Percentiles rank a stretch among this genome's conserved stretches.
Conservation (phyloP, 441 rosid species). For the Corymbia citriodora region DNA sequence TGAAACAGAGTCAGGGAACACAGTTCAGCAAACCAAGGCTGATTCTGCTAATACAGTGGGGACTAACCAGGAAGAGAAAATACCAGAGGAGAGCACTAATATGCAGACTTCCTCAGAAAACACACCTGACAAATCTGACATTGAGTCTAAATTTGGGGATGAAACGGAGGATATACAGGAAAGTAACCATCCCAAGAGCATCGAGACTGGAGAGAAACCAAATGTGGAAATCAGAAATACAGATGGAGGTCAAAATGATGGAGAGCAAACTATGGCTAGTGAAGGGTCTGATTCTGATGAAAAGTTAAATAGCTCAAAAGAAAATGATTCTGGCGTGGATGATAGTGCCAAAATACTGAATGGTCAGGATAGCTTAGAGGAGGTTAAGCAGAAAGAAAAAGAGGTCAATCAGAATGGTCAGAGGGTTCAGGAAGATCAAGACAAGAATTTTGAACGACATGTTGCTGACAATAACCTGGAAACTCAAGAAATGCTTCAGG, state of each 20-base stretch:
- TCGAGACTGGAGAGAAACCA: constrained; percentile 5
- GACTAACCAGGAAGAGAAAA: constrained; percentile 17
- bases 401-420: not conserved
- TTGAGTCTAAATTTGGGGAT: not conserved
- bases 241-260: constrained; percentile 11
- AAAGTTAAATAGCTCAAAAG: not conserved
- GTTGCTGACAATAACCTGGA: constrained; percentile 10
- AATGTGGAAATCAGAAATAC: constrained; percentile 6
- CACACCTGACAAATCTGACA: constrained; percentile 8
- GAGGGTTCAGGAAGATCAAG: constrained; percentile 5
- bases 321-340: not conserved
- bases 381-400: not conserved
- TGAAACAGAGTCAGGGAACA: constrained; percentile 9
- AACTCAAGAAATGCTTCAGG: constrained; percentile 28
- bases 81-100: constrained; percentile 20
- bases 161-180: not conserved
- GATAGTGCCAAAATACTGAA: constrained; percentile 19
- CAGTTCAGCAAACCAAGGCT: constrained; percentile 14
- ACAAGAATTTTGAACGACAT: constrained; percentile 11
- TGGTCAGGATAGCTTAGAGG: constrained; percentile 5
- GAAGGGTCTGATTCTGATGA: constrained; percentile 26
- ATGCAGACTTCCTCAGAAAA: constrained; percentile 18
- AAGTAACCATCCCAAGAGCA: not conserved
- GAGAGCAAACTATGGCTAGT: constrained; percentile 25
- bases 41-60: not conserved